Evolutionary conservation across 371 early-diverging fungal genomes (phyloP).

Genomic region (Zychaea mexicana): DNA sequence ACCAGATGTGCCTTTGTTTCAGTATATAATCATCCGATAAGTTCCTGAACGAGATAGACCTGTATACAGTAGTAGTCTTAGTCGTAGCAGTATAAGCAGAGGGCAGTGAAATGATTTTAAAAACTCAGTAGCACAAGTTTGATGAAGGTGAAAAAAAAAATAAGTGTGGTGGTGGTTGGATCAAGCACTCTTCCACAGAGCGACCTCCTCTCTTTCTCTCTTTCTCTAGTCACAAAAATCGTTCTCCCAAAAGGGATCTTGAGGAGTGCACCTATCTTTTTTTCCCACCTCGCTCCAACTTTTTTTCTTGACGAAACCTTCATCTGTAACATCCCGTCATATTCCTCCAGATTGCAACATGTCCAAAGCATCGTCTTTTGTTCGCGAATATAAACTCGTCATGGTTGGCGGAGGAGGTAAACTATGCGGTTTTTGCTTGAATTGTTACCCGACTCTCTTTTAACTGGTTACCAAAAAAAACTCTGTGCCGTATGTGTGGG

Average conservation of each 20-base stretch:
- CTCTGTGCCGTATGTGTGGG: no score
- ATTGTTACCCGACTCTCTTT: no score
- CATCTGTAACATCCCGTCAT: neutral
- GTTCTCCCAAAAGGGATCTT: neutral
- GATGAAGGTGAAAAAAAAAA: slow-evolving; percentile 1
- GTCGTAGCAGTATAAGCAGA: neutral
- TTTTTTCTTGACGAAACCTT: neutral
- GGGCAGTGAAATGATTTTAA: neutral
- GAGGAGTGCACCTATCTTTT: slow-evolving; percentile 1
- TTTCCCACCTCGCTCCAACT: neutral
- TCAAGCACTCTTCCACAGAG: neutral
- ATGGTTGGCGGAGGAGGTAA: slow-evolving; percentile 88
- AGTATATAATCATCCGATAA: no score
- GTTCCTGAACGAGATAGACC: no score
- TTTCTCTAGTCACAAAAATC: neutral
- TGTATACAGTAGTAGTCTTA: neutral
- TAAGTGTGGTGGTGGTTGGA: neutral
- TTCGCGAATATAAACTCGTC: slow-evolving; percentile 78
- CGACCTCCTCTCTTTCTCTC: no score
- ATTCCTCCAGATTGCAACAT: slow-evolving; percentile 2
- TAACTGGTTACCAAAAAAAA: no score
- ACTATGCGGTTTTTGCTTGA: neutral
- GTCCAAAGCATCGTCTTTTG: slow-evolving; percentile 57
- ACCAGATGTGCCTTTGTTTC: no score
- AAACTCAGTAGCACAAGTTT: neutral